A percentile compares a stretch with the other conserved stretches of the same genome.
phyloP scores from a whole-genome alignment of 495 filamentous ascomycete genomes.

The Letharia lupina region DNA sequence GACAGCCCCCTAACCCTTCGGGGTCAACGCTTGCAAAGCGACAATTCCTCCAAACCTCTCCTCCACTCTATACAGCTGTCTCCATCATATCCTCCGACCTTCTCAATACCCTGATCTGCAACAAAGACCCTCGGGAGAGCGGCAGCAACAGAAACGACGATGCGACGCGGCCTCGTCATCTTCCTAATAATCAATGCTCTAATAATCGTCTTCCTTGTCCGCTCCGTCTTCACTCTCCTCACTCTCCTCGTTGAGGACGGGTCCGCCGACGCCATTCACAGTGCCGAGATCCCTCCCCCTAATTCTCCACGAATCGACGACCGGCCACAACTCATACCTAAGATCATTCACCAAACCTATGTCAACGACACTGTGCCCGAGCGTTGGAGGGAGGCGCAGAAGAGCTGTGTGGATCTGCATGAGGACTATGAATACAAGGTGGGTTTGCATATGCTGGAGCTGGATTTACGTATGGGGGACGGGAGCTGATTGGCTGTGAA shows the following conservation, averaged over 20 bases:
- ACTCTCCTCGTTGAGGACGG: slow-evolving; percentile 61
- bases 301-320: slow-evolving; percentile 51
- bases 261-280: slow-evolving; percentile 53
- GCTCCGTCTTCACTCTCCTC: slow-evolving; percentile 56
- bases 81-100: not conserved
- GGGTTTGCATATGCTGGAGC: slow-evolving; percentile 20
- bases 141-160: slow-evolving; percentile 24
- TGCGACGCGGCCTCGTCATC: slow-evolving; percentile 56
- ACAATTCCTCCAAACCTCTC: not conserved
- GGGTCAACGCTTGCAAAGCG: not conserved
- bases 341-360: slow-evolving; percentile 88
- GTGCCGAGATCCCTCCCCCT: slow-evolving; percentile 54
- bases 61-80: not conserved
- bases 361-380: slow-evolving; percentile 66
- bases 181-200: slow-evolving; percentile 55
- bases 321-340: slow-evolving; percentile 64
- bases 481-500: slow-evolving; percentile 10
- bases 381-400: slow-evolving; percentile 64
- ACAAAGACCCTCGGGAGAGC: not conserved
- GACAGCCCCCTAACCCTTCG: not conserved
- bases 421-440: slow-evolving; percentile 77
- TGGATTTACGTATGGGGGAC: slow-evolving; percentile 12
- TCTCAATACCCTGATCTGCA: not conserved
- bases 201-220: slow-evolving; percentile 50
- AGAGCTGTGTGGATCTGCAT: slow-evolving; percentile 69